Base-by-base conservation (phyloP, 2,329 filamentous ascomycete genomes). In the Teratosphaeria gauchensis region DNA sequence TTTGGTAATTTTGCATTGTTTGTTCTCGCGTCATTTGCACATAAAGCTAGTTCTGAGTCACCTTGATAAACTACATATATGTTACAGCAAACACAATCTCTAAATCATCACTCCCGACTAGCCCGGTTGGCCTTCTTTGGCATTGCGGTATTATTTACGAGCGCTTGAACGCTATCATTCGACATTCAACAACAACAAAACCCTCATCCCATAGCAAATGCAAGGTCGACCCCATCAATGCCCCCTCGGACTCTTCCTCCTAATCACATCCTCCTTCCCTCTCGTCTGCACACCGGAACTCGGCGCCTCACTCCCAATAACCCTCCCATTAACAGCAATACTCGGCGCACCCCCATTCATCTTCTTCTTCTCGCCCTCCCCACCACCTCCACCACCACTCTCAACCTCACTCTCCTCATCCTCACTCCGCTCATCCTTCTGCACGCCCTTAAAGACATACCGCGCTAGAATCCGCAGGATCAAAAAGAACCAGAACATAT, bases 401-500 rank as follows among this genome's bases (percentile, higher is more conserved):
- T 66, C 73, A 55, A 74, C 70, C 6, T 77, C 72, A 9, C 84
- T 82, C 32, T 85, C 84, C 54, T 87, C 85, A 67, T 88, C 84
- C 24, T 89, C 87, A 61, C 86, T 90, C 63, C 88, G 80, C 62
- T 90, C 88, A 69, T 92, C 88, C 56, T 84, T 82, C 31, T 80
- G 80, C 24, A 79, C 78, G 55, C 82, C 81, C 68, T 80, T 80
- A 51, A 82, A 77, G 19, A 88, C 76, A 65, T 89, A 87, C 61
- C 87, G 80, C 68, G 85, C 89, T 51, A 86, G 86, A 63, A 92
- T 90, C 64, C 88, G 81, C 61, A 87, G 70, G 67, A 92, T 90
- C 73, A 86, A 84, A 73, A 85, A 89, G 58, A 90, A 81, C 89
- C 89, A 92, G 75, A 92, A 90, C 12, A 92, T 72, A 71, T 92